Evolutionary conservation across 2,329 filamentous ascomycete species (phyloP).

Genomic region (Aspergillus neotritici): DNA sequence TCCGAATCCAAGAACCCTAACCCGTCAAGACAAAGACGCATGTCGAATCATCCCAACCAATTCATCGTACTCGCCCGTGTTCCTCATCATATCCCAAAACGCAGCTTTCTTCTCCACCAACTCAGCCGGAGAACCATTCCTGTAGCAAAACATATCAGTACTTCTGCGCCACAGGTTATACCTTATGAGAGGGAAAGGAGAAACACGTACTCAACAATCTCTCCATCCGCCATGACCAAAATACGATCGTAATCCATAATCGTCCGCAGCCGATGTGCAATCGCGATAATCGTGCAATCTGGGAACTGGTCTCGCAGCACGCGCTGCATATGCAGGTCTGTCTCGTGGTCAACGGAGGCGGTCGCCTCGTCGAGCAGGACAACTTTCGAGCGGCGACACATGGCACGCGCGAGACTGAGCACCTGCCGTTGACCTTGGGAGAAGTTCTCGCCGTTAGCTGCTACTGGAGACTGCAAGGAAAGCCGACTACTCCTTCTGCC

Average conservation of each 20-base stretch:
- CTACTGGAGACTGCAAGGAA: constrained; percentile 48
- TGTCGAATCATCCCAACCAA: constrained; percentile 15
- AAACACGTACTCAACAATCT: constrained; percentile 46
- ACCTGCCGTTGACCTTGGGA: constrained; percentile 58
- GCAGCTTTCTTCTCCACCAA: constrained; percentile 15
- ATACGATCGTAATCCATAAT: constrained; percentile 58
- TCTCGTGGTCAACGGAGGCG: constrained; percentile 56
- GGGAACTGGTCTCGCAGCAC: constrained; percentile 50
- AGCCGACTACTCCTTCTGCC: constrained; percentile 17
- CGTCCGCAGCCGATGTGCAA: constrained; percentile 60
- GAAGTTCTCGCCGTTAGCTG: constrained; percentile 46
- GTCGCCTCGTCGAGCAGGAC: constrained; percentile 62
- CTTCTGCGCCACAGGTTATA: no score
- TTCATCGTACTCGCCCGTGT: constrained; percentile 24
- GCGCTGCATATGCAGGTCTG: constrained; percentile 54
- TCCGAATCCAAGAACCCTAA: no score
- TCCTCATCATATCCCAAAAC: constrained; percentile 23
- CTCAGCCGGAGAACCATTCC: constrained; percentile 19
- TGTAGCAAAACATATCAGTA: constrained; percentile 6
- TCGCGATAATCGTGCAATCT: constrained; percentile 57
- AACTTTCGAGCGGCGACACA: constrained; percentile 53
- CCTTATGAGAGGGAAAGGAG: neutral
- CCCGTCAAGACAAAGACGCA: neutral
- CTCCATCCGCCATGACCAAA: constrained; percentile 52
- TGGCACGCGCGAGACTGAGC: constrained; percentile 55